Percentiles rank a stretch among this genome's conserved stretches.
phyloP scores from a whole-genome alignment of 208 protist species.

The Leishmania mexicana region DNA sequence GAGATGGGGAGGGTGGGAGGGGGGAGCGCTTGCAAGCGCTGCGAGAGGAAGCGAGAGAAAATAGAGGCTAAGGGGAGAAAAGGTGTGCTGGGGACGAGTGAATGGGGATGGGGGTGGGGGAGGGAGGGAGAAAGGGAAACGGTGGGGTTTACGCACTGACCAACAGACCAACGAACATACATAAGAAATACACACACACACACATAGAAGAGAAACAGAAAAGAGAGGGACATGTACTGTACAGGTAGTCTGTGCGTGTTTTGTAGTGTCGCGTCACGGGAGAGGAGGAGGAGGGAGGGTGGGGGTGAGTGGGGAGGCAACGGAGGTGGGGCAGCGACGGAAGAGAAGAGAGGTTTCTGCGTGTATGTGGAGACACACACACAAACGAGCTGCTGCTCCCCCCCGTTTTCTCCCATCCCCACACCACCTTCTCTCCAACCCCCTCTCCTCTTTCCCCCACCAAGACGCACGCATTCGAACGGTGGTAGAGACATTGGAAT shows the following conservation, averaged over 20 bases:
- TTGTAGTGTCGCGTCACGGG: not conserved
- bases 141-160: not conserved
- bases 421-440: not conserved
- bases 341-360: not conserved
- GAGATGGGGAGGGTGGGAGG: not conserved
- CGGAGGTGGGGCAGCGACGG: not conserved
- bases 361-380: not conserved
- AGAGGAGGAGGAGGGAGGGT: not conserved
- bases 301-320: not conserved
- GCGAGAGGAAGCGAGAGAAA: not conserved
- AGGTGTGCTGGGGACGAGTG: not conserved
- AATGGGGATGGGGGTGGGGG: too few relatives aligned
- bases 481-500: not conserved
- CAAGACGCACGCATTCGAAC: not conserved
- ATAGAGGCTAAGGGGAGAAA: not conserved
- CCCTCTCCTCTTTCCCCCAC: not conserved
- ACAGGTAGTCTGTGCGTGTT: too few relatives aligned
- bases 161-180: not conserved
- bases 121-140: not conserved
- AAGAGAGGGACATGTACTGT: too few relatives aligned
- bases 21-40: not conserved
- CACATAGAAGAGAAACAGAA: not conserved
- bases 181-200: not conserved
- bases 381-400: not conserved
- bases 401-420: not conserved